Evolutionary conservation across 2,329 filamentous ascomycete genomes (phyloP).

Genomic region (Cordyceps cateniannulata): DNA sequence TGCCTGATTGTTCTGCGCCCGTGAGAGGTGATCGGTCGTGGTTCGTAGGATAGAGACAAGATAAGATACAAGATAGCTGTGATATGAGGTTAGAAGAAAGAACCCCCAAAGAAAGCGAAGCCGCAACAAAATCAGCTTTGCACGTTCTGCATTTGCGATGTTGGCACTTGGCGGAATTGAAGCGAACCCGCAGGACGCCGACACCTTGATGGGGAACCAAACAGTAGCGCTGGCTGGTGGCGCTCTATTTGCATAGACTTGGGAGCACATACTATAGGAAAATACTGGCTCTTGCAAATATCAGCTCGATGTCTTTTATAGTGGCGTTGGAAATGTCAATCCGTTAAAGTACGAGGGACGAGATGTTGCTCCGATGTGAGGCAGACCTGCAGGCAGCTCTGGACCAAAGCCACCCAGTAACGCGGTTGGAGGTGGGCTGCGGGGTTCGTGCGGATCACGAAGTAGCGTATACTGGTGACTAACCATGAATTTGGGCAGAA

Average conservation of each 20-base stretch:
- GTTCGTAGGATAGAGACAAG: background rate
- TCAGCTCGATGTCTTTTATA: background rate
- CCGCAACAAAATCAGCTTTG: background rate
- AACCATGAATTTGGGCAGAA: background rate
- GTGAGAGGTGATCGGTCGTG: background rate
- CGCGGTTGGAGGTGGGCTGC: background rate
- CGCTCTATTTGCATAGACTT: background rate
- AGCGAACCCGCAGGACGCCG: background rate
- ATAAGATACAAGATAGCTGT: background rate
- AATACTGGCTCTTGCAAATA: background rate
- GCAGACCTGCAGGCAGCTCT: background rate
- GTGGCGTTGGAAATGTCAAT: background rate
- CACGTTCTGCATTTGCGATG: background rate
- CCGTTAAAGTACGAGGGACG: background rate
- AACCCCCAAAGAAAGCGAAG: background rate
- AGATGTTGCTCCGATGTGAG: background rate
- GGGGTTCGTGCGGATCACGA: background rate
- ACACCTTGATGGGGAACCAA: constrained; percentile 6
- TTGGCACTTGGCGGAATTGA: background rate
- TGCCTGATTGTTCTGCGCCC: constrained; percentile 30
- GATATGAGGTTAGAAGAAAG: background rate
- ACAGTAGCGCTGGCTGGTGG: background rate
- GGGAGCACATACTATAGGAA: background rate
- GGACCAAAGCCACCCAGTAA: background rate
- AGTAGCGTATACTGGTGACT: background rate